phyloP scores from a whole-genome alignment of 2,329 filamentous ascomycete species.

The Ophiostoma pallidulum region DNA sequence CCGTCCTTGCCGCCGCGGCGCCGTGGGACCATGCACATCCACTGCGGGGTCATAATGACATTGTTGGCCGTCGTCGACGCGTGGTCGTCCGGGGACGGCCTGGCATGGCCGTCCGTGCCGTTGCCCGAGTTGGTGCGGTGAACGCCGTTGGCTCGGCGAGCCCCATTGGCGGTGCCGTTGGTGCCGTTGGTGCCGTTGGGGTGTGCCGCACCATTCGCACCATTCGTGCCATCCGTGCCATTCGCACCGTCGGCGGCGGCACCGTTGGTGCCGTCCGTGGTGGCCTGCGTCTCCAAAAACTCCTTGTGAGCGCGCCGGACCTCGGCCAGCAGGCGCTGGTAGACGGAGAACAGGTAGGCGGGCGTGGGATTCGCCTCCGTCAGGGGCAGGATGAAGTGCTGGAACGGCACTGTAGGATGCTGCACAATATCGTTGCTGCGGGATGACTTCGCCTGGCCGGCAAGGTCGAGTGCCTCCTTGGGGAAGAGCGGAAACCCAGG shows the following conservation, averaged over 20 bases:
- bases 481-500: slow-evolving; percentile 20
- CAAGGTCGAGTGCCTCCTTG: slow-evolving; percentile 3
- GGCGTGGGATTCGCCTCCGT: slow-evolving; percentile 8
- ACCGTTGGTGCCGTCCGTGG: neutral
- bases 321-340: slow-evolving; percentile 14
- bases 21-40: slow-evolving; percentile 27
- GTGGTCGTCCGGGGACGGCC: slow-evolving; percentile 8
- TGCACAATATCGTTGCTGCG: slow-evolving; percentile 8
- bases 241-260: neutral
- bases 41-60: slow-evolving; percentile 24
- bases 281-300: neutral
- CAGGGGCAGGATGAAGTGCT: slow-evolving; percentile 16
- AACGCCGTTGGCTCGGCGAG: neutral
- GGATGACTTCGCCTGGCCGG: neutral
- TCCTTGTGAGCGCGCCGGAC: slow-evolving; percentile 15
- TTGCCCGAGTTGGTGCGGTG: slow-evolving; percentile 5
- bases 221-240: no score
- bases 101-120: slow-evolving; percentile 2
- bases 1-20: slow-evolving; percentile 20
- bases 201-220: no score
- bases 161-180: no score
- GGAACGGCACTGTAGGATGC: slow-evolving; percentile 17
- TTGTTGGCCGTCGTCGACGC: slow-evolving; percentile 21
- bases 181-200: no score
- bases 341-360: slow-evolving; percentile 12